Base-by-base conservation (phyloP, 2,329 filamentous ascomycete genomes). In the Thielaviopsis populi region DNA sequence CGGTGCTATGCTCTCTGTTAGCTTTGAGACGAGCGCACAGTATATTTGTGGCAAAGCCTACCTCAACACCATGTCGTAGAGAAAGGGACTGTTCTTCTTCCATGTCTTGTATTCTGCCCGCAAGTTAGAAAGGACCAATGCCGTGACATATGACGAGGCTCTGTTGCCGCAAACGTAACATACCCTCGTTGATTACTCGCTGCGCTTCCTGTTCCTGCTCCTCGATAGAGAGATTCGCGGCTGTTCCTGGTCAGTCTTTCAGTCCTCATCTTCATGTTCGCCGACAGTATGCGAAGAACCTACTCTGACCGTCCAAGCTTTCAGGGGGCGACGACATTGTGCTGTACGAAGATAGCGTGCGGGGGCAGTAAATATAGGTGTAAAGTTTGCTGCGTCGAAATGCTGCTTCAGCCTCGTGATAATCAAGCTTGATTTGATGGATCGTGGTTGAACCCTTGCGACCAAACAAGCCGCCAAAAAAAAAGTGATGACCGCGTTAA, bases 31-130 rank as follows among this genome's bases (percentile, higher is more conserved):
- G 27, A 7, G 4, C 13, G 15, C 7, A 59, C 11, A 10, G 40
- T 8, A 8, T 10, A 7, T 15, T 19, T 22, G 13, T 56, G 27
- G 53, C 27, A 56, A 56, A 5, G 59, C 66, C 68, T 74, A 85
- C 85, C 85, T 91, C 68, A 97, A 81, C 68, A 99, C 94, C 84
- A 96, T 89, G 74, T 99, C 94, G 75, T 99, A 99, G 70, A 99
- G 87, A 72, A 97, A 97, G 2, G 94, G 91, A 68, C 89, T 90
- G 76, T 99, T 99, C 80, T 99, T 99, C 81, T 99, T 99, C 94
- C 94, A 99, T 69, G 92, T 96, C 75, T 99, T 99, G 83, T 99
- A 99, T 74, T 99, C 94, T 91, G 70, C 43, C 6, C 30, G 22
- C 43, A 33, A 1, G 41, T 72, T 62, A 71, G 67, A 59, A 42